phyloP scores from a whole-genome alignment of 148 eudicot genomes.

The Rhododendron griersonianum region DNA sequence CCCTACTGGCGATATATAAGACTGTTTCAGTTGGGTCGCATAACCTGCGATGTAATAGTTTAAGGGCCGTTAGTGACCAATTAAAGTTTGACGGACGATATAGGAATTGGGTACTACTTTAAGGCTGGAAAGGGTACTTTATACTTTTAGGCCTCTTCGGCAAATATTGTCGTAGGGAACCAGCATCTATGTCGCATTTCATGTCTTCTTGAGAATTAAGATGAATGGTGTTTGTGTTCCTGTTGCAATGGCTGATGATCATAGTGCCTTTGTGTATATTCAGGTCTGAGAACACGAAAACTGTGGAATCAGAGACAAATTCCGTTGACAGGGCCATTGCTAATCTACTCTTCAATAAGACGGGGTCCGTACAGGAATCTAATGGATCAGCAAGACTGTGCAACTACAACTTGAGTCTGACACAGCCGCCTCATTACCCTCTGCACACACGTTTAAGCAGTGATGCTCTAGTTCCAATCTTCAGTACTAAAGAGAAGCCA shows the following conservation, averaged over 20 bases:
- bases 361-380: conserved; percentile 19
- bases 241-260: neutral
- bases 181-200: neutral
- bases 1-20: neutral
- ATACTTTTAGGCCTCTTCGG: no score
- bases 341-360: conserved; percentile 59
- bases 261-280: neutral
- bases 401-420: conserved; percentile 8
- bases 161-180: neutral
- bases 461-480: conserved; percentile 48
- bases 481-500: conserved; percentile 10
- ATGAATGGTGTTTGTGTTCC: neutral
- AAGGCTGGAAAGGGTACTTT: neutral
- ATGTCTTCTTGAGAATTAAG: neutral
- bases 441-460: conserved; percentile 9
- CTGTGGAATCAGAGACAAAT: conserved; percentile 47
- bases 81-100: neutral
- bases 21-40: neutral
- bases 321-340: conserved; percentile 76
- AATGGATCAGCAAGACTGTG: conserved; percentile 7
- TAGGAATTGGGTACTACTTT: neutral
- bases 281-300: conserved; percentile 39
- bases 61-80: neutral
- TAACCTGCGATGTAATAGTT: neutral
- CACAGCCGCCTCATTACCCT: neutral